Evolutionary conservation across 2,329 filamentous ascomycete genomes (phyloP).

Genomic region (Dactylellina sp.): DNA sequence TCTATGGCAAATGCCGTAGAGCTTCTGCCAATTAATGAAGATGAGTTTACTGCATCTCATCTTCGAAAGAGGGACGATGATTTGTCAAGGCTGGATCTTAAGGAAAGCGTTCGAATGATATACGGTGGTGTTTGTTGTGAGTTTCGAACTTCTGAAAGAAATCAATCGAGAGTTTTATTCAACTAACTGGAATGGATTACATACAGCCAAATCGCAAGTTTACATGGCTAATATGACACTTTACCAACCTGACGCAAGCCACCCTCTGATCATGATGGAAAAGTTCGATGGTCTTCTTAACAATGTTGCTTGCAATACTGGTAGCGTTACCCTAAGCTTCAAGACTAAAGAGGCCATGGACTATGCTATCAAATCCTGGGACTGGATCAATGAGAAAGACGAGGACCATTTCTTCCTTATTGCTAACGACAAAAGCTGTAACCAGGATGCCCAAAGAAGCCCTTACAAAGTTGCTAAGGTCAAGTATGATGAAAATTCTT

Average conservation of each 20-base stretch:
- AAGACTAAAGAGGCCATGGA: slow-evolving; percentile 61
- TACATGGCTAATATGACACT: slow-evolving; percentile 63
- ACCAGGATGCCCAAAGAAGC: slow-evolving; percentile 60
- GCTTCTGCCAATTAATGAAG: slow-evolving; percentile 44
- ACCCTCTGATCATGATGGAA: slow-evolving; percentile 62
- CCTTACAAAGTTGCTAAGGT: slow-evolving; percentile 58
- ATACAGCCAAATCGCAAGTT: slow-evolving; percentile 57
- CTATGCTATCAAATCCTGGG: slow-evolving; percentile 61
- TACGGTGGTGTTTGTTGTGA: slow-evolving; percentile 60
- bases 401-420: slow-evolving; percentile 62
- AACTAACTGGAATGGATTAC: neutral
- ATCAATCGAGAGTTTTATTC: neutral
- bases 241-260: slow-evolving; percentile 59
- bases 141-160: slow-evolving; percentile 1
- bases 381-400: slow-evolving; percentile 61
- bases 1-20: slow-evolving; percentile 47
- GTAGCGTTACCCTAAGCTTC: slow-evolving; percentile 61
- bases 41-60: slow-evolving; percentile 32
- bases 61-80: slow-evolving; percentile 48
- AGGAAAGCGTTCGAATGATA: slow-evolving; percentile 59
- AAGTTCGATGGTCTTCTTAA: slow-evolving; percentile 61
- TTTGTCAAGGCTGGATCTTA: slow-evolving; percentile 59
- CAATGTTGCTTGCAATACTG: slow-evolving; percentile 60
- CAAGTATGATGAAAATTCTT: slow-evolving; percentile 33
- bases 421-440: slow-evolving; percentile 62